Evolutionary conservation across 2,329 filamentous ascomycete genomes (phyloP).

Genomic region (Zymoseptoria pseudotritici): DNA sequence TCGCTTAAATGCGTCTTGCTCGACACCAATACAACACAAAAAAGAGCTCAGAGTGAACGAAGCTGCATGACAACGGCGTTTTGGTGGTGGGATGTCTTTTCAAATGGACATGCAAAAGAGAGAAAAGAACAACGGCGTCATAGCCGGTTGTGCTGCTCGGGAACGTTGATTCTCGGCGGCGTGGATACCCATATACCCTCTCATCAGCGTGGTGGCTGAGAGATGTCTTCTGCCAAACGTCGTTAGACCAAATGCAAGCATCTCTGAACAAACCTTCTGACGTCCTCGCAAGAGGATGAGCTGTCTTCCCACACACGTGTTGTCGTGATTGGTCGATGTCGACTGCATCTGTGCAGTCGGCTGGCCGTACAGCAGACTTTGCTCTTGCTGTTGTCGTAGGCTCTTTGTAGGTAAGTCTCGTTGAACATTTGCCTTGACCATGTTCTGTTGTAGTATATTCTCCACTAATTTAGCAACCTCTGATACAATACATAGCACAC

Average conservation of each 20-base stretch:
- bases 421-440: background rate
- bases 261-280: constrained; percentile 47
- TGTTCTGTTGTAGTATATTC: background rate
- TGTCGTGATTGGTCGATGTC: constrained; percentile 1
- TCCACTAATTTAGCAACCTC: too few species aligned
- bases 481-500: too few species aligned
- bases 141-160: constrained; percentile 2
- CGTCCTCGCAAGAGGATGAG: constrained; percentile 26
- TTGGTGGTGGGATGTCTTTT: background rate
- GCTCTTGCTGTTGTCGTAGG: background rate
- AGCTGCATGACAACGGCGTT: constrained; percentile 12
- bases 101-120: background rate
- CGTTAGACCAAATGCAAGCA: constrained; percentile 37
- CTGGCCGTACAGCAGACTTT: background rate
- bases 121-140: constrained; percentile 9
- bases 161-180: constrained; percentile 4
- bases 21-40: constrained; percentile 4
- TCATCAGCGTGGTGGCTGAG: constrained; percentile 47
- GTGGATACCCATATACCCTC: constrained; percentile 21
- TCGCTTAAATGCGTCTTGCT: constrained; percentile 57
- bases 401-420: background rate
- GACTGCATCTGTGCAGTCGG: background rate
- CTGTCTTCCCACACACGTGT: constrained; percentile 14
- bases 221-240: constrained; percentile 36
- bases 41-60: background rate